These are phyloP conservation scores for Debaryomycetaceae sp. DNA, from an alignment of 1,139 yeast species.

Conservation along the genomic window DNA sequence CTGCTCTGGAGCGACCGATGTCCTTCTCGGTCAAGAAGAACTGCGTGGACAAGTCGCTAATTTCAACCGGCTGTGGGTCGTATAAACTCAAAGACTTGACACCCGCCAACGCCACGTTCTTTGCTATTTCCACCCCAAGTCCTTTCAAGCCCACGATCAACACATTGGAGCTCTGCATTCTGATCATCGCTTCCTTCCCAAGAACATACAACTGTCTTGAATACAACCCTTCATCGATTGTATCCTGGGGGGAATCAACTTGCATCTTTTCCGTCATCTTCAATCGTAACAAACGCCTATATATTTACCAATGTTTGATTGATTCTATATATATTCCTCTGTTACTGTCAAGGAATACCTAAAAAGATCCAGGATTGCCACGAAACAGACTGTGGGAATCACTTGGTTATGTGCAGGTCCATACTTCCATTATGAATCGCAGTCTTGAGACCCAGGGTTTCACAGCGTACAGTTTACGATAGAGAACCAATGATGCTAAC, in stretches of 20 bases:
- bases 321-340: not conserved
- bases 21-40: constrained; percentile 73
- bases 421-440: not conserved
- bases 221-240: constrained; percentile 88
- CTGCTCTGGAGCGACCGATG: constrained; percentile 76
- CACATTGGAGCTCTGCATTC: constrained; percentile 91
- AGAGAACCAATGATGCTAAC: too few species aligned
- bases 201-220: constrained; percentile 93
- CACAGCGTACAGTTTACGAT: too few species aligned
- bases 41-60: constrained; percentile 82
- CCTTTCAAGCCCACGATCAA: constrained; percentile 86
- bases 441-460: not conserved
- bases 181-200: constrained; percentile 96
- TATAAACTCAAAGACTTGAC: constrained; percentile 87
- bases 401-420: not conserved
- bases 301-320: not conserved
- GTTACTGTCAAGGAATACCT: not conserved
- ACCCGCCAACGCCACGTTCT: constrained; percentile 95
- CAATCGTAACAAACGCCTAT: not conserved
- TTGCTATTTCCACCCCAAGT: constrained; percentile 92
- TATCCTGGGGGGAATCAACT: constrained; percentile 49
- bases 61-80: constrained; percentile 69
- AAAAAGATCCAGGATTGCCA: not conserved
- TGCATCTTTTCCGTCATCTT: constrained; percentile 45
- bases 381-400: not conserved